Percentiles rank a stretch among this genome's conserved stretches.
Evolutionary conservation across 1,284 basidiomycete species (phyloP).

Genomic region (Heterobasidion irregulare): DNA sequence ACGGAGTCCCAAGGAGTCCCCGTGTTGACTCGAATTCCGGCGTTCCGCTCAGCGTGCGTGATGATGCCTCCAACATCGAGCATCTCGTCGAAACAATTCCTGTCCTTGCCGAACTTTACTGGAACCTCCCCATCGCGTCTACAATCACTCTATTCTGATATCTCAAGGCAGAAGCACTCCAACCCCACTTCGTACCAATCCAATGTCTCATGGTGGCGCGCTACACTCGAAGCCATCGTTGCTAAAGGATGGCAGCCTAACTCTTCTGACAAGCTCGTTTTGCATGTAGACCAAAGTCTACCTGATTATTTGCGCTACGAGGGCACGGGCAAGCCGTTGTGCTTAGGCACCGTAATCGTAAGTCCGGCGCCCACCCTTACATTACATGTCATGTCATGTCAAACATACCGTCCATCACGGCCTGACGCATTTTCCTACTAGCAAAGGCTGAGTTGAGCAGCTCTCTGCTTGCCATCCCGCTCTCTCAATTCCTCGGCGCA

Average conservation of each 20-base stretch:
- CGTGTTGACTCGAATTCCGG: too few relatives aligned
- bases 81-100: constrained; percentile 6
- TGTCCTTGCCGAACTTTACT: constrained; percentile 39
- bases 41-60: too few relatives aligned
- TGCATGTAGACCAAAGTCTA: constrained; percentile 54
- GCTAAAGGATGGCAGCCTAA: constrained; percentile 46
- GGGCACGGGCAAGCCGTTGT: constrained; percentile 74
- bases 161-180: constrained; percentile 74
- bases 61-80: background rate
- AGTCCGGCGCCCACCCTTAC: constrained; percentile 24
- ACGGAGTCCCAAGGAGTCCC: too few relatives aligned
- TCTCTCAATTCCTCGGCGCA: constrained; percentile 50
- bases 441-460: constrained; percentile 58
- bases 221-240: constrained; percentile 57
- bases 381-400: background rate
- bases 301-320: constrained; percentile 56
- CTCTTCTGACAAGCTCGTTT: constrained; percentile 46
- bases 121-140: constrained; percentile 54
- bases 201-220: constrained; percentile 84
- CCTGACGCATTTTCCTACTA: constrained; percentile 15
- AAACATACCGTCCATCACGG: too few relatives aligned
- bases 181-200: constrained; percentile 80
- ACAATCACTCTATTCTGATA: constrained; percentile 83
- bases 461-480: constrained; percentile 37
- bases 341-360: constrained; percentile 77